These are phyloP conservation scores for Aureobasidium uvarum DNA, from an alignment of 2,329 filamentous ascomycete genomes.

Conservation along the genomic window DNA sequence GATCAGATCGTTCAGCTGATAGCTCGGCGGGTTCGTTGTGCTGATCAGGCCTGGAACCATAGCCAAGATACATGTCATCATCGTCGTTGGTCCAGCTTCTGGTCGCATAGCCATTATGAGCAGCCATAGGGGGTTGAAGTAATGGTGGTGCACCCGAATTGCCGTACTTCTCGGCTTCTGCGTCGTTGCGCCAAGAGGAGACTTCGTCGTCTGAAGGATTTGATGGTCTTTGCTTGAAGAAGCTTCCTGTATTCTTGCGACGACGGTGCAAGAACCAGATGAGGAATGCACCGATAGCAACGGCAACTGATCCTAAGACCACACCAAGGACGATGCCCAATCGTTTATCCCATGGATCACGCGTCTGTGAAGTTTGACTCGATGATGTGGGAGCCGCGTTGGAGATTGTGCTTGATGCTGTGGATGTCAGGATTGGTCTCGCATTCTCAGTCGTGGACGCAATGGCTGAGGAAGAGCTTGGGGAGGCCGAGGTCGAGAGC, in stretches of 20 bases:
- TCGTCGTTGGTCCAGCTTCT: slow-evolving; percentile 3
- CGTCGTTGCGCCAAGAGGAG: slow-evolving; percentile 6
- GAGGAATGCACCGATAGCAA: slow-evolving; percentile 28
- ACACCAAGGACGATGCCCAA: slow-evolving; percentile 32
- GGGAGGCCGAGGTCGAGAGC: slow-evolving; percentile 22
- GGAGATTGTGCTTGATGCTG: neutral
- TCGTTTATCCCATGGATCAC: slow-evolving; percentile 18
- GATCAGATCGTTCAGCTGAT: slow-evolving; percentile 11
- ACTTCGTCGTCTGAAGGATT: slow-evolving; percentile 9
- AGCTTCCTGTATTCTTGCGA: slow-evolving; percentile 26
- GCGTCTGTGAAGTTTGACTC: neutral
- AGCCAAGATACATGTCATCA: slow-evolving; percentile 5
- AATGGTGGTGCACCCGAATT: neutral
- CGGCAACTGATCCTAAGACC: slow-evolving; percentile 28
- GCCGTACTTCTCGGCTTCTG: slow-evolving; percentile 19
- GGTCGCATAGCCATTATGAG: neutral
- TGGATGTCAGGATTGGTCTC: slow-evolving; percentile 25
- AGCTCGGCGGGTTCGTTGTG: slow-evolving; percentile 16
- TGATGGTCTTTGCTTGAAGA: slow-evolving; percentile 24
- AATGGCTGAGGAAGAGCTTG: slow-evolving; percentile 1
- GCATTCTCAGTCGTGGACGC: slow-evolving; percentile 18
- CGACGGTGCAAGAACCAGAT: slow-evolving; percentile 30
- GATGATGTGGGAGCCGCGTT: neutral
- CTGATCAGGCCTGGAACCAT: neutral
- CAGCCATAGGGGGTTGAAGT: slow-evolving; percentile 9